Evolutionary conservation across 345 rosid species (phyloP), one percentile per base, ranked within the genome.

Genomic region (Cardamine chenopodiifolia): DNA sequence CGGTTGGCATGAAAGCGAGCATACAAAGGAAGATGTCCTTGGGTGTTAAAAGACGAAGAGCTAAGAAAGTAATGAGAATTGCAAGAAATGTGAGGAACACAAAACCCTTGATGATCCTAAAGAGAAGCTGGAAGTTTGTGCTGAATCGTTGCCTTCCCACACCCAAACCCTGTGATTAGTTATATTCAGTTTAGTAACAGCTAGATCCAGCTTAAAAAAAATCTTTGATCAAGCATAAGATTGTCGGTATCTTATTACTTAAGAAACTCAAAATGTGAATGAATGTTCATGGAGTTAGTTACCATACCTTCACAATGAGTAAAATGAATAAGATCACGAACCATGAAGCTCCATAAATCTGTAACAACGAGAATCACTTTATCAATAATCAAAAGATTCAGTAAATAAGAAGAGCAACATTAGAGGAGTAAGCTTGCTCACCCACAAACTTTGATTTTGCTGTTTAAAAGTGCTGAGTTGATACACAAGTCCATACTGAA

Each of bases 1-100:
- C 97, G 8, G 96, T 89, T 49, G 97, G 97, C 96, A 89, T 81
- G 87, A 91, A 86, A 34, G 97, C 97, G n/a, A 91, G 91, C 81
- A 89, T 78, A 67, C 93, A 85, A 7, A 89, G 82, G 67, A 91
- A 53, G 66, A 91, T 77, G 77, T 91, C 97, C 69, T 80, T 79
- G 18, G 86, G 62, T 14, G 96, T 91, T 86, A 89, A 83, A 81
- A 89, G 75, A 29, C 80, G 89, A 72, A 91, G 70, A 25, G 89
- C 91, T 22, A 89, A 67, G 68, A 89, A 76, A 31, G 83, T 80
- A 31, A 89, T 78, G 55, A 91, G 67, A 61, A 86, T 55, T 6
- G 81, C 76, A 23, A 89, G 40, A 55, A 91, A 85, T 12, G 87
- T 66, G 25, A 91, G 68, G 84, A 88, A 91, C 67, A 91, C 80